phyloP scores from a whole-genome alignment of 805 yeast species.

The Vanderwaltozyma verrucispora region DNA sequence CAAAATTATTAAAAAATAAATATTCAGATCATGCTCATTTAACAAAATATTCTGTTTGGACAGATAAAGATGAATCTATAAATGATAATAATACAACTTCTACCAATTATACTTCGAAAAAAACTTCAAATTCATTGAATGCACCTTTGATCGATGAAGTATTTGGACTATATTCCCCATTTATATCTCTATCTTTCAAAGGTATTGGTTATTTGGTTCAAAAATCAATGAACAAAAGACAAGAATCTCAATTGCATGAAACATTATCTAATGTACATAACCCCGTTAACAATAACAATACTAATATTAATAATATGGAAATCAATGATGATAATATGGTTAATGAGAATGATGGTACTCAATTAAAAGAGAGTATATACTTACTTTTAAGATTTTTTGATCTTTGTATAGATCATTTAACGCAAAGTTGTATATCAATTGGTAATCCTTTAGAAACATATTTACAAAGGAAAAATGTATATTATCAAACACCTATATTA shows the following conservation, averaged over 20 bases:
- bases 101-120: no score
- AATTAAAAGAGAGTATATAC: slow-evolving; percentile 24
- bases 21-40: slow-evolving; percentile 16
- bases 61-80: slow-evolving; percentile 4
- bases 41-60: slow-evolving; percentile 16
- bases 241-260: no score
- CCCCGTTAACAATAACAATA: no score
- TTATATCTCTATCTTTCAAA: slow-evolving; percentile 19
- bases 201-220: slow-evolving; percentile 23
- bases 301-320: no score
- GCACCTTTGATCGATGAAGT: slow-evolving; percentile 22
- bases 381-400: slow-evolving; percentile 24
- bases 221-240: slow-evolving; percentile 38
- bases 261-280: no score
- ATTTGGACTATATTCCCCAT: slow-evolving; percentile 25
- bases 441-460: slow-evolving; percentile 21
- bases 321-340: no score
- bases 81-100: no score
- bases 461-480: slow-evolving; percentile 7
- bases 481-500: not conserved
- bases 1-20: slow-evolving; percentile 21
- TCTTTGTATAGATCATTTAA: slow-evolving; percentile 16
- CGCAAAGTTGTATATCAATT: slow-evolving; percentile 13
- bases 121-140: not conserved
- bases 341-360: not conserved